phyloP scores from a whole-genome alignment of 257 asterid genomes.

The Thymus mandschuricus region DNA sequence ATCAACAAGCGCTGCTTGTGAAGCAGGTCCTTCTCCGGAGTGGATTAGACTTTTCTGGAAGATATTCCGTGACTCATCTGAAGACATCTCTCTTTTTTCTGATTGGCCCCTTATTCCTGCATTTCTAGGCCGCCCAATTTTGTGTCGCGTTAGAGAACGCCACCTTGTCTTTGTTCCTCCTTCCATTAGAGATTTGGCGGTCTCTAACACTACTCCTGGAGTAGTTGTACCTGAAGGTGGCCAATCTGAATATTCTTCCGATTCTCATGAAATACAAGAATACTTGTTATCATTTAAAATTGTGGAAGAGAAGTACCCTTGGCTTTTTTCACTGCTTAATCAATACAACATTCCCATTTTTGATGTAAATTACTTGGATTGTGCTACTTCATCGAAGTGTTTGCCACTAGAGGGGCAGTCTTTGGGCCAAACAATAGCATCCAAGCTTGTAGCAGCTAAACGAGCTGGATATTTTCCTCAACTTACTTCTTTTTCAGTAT shows the following conservation, averaged over 20 bases:
- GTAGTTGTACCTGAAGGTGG: constrained; percentile 44
- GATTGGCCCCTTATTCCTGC: constrained; percentile 99
- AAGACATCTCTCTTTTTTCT: constrained; percentile 75
- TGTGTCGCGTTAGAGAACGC: constrained; percentile 83
- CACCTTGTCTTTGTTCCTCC: constrained; percentile 86
- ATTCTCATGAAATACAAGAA: constrained; percentile 45
- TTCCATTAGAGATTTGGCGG: constrained; percentile 35
- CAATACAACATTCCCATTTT: constrained; percentile 83
- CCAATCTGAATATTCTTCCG: constrained; percentile 44
- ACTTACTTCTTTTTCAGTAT: constrained; percentile 55
- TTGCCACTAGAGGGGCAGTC: constrained; percentile 73
- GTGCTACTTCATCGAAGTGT: constrained; percentile 71
- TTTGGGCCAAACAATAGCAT: constrained; percentile 67
- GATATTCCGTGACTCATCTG: constrained; percentile 60
- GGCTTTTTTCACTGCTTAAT: constrained; percentile 81
- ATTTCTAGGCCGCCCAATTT: constrained; percentile 90
- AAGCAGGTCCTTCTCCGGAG: constrained; percentile 81
- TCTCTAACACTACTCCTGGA: constrained; percentile 40
- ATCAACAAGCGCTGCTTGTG: constrained; percentile 56
- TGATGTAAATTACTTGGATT: constrained; percentile 80
- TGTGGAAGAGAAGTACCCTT: constrained; percentile 69
- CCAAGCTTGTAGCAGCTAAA: constrained; percentile 87
- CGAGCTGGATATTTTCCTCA: constrained; percentile 78
- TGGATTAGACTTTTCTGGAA: constrained; percentile 96
- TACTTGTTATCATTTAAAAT: constrained; percentile 54